phyloP scores from a whole-genome alignment of 2,329 filamentous ascomycete genomes.

The Ramularia endophylla region DNA sequence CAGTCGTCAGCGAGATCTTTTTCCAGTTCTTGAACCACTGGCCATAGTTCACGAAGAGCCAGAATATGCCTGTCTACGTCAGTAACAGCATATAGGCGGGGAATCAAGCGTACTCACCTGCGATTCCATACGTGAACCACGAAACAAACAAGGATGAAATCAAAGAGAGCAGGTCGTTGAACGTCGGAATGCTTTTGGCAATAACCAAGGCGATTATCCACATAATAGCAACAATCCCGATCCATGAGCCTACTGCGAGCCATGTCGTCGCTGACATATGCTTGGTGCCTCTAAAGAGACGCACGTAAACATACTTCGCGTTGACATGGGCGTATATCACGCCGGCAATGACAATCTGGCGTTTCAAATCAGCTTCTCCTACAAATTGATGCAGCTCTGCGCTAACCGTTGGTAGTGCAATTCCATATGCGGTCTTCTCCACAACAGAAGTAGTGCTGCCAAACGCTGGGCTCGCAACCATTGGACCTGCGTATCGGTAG shows the following conservation, averaged over 20 bases:
- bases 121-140: slow-evolving; percentile 48
- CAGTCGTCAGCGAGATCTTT: slow-evolving; percentile 37
- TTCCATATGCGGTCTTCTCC: slow-evolving; percentile 60
- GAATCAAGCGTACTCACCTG: slow-evolving; percentile 2
- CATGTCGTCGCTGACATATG: slow-evolving; percentile 31
- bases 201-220: slow-evolving; percentile 64
- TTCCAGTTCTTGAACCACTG: slow-evolving; percentile 36
- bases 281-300: slow-evolving; percentile 57
- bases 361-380: neutral
- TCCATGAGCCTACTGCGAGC: slow-evolving; percentile 51
- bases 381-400: neutral
- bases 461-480: slow-evolving; percentile 59
- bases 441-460: slow-evolving; percentile 52
- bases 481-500: slow-evolving; percentile 57
- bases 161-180: slow-evolving; percentile 60
- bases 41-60: slow-evolving; percentile 41
- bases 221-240: slow-evolving; percentile 48
- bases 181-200: slow-evolving; percentile 64
- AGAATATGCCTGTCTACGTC: slow-evolving; percentile 16
- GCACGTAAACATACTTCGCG: slow-evolving; percentile 59
- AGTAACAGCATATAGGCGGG: neutral
- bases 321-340: slow-evolving; percentile 65
- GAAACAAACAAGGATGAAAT: slow-evolving; percentile 56
- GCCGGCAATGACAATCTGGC: slow-evolving; percentile 58
- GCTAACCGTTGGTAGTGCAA: slow-evolving; percentile 56